Base-by-base conservation (phyloP, 306 rosid species). In the Cucurbita pepo region DNA sequence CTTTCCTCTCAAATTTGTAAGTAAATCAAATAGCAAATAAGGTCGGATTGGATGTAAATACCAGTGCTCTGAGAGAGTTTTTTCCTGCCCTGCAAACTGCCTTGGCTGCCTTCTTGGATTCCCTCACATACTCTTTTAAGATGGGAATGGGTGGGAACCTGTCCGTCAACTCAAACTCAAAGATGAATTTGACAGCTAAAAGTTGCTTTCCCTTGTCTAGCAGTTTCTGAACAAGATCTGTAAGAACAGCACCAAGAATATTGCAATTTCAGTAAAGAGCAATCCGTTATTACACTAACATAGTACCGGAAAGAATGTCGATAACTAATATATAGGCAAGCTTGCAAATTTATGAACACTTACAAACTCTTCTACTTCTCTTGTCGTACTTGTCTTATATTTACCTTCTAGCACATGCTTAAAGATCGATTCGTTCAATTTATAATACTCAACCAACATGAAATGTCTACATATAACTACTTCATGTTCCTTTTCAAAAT, bases 221-320 rank as follows among this genome's bases (percentile, higher is more conserved):
- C 73, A 90, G 88, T 83, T 85, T 92, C 75, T 79, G 85, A 79
- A 92, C 76, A 60, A 92, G 83, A 77, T 88, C 97, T 90, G 90
- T 77, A 10, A 79, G 75, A 86, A 53, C 25, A 58, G 3, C 41
- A 67, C 62, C 81, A 82, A 55, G 37, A 72, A 21, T 55, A 53
- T 19, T 56, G 76, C 19, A 56, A 11, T 38, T 72, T 38, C 41
- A 58, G 40, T 45, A 34, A 54, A 34, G 60, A 19, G 43, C 56
- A 71, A 74, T 51, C 77, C 37, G n/a, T 8, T 43, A 38, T 8
- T 30, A 11, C 71, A 76, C 45, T 25, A 50, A 54, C 36, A 54
- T 13, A 71, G 9, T 52, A 8, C 47, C 37, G 0, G n/a, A 71
- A 53, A 53, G 48, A 16, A 51, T 30, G 44, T 34, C 51, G 6